Evolutionary conservation across 345 rosid genomes (phyloP).

Genomic region (Salix purpurea): DNA sequence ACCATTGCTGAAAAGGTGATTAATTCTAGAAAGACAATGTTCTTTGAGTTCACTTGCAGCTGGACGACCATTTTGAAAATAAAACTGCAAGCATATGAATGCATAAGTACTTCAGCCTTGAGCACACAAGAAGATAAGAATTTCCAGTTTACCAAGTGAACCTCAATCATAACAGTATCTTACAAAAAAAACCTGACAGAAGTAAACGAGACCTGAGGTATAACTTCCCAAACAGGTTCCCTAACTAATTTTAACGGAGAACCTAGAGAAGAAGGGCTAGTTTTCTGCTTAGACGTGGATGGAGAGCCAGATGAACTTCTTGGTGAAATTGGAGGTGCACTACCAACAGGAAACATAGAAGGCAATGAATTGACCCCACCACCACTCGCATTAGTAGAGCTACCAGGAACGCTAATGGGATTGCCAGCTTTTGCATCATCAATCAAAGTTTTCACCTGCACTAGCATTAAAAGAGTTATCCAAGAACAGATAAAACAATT

Average conservation of each 20-base stretch:
- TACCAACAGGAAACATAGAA: slow-evolving; percentile 29
- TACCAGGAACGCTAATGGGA: slow-evolving; percentile 3
- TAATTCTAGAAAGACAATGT: slow-evolving; percentile 16
- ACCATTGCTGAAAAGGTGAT: slow-evolving; percentile 19
- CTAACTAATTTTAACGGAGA: slow-evolving; percentile 22
- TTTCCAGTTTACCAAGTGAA: not conserved
- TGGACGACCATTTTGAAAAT: slow-evolving; percentile 30
- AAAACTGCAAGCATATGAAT: slow-evolving; percentile 20
- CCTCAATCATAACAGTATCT: slow-evolving; percentile 1
- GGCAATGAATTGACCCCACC: slow-evolving; percentile 17
- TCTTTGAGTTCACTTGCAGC: slow-evolving; percentile 25
- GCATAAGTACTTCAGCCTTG: not conserved
- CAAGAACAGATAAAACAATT: not conserved
- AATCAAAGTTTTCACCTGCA: slow-evolving; percentile 27
- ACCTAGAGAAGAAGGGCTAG: slow-evolving; percentile 18
- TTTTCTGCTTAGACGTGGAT: slow-evolving; percentile 21
- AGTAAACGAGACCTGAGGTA: slow-evolving; percentile 28
- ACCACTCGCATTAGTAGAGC: not conserved
- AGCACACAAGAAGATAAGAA: not conserved
- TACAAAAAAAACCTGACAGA: slow-evolving; percentile 5
- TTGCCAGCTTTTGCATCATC: slow-evolving; percentile 21
- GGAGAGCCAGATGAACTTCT: slow-evolving; percentile 32
- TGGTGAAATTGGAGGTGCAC: slow-evolving; percentile 33
- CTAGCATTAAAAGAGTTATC: not conserved
- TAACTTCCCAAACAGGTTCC: slow-evolving; percentile 21